Conservation (phyloP, 805 yeast species). For the Wickerhamomyces rabaulensis region DNA sequence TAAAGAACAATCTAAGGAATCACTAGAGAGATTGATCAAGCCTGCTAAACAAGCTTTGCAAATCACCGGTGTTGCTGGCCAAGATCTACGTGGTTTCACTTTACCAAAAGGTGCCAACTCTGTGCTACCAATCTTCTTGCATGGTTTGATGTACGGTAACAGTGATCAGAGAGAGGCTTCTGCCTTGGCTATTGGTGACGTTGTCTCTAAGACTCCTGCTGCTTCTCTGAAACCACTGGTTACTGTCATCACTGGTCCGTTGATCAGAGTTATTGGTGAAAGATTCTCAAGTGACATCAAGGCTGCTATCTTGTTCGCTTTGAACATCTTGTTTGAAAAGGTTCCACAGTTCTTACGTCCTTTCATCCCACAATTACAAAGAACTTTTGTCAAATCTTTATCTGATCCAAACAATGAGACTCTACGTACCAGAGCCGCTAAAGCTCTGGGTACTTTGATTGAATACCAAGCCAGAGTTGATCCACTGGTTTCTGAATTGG, state of each 20-base stretch:
- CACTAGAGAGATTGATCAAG: constrained; percentile 68
- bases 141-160: constrained; percentile 92
- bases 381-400: constrained; percentile 91
- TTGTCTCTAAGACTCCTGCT: constrained; percentile 84
- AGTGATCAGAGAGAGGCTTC: constrained; percentile 78
- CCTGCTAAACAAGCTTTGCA: constrained; percentile 76
- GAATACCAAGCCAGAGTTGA: constrained; percentile 91
- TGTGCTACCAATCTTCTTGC: constrained; percentile 84
- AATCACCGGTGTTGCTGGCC: constrained; percentile 55
- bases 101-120: constrained; percentile 82
- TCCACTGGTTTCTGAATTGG: constrained; percentile 81
- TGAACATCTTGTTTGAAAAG: constrained; percentile 70
- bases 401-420: constrained; percentile 71
- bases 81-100: constrained; percentile 67
- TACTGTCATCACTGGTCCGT: constrained; percentile 92
- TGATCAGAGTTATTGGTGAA: constrained; percentile 97
- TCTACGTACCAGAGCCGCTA: constrained; percentile 80
- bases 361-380: constrained; percentile 93
- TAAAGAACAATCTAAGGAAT: constrained; percentile 67
- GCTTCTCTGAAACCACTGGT: constrained; percentile 78
- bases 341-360: constrained; percentile 92
- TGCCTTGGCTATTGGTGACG: constrained; percentile 84
- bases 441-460: constrained; percentile 82
- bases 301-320: constrained; percentile 85
- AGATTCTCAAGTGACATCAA: constrained; percentile 87